These are phyloP conservation scores for Epichloe sibirici DNA, from an alignment of 2,329 filamentous ascomycete species.

Conservation along the genomic window DNA sequence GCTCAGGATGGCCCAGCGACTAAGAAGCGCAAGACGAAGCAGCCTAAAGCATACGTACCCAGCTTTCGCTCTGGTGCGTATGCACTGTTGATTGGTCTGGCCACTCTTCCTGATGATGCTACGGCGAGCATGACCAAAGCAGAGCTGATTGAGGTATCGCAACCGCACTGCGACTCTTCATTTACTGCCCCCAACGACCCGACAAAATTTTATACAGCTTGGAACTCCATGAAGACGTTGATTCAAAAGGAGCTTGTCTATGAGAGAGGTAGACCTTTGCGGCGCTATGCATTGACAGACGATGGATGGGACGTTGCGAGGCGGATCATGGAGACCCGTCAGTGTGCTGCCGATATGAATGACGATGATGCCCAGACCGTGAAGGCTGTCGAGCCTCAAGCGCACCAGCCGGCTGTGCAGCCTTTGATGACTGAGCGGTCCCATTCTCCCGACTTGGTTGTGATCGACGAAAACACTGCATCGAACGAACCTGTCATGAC, in stretches of 20 bases:
- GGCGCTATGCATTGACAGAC: slow-evolving; percentile 60
- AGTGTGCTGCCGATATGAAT: slow-evolving; percentile 19
- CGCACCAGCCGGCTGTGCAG: neutral
- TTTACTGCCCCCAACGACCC: slow-evolving; percentile 57
- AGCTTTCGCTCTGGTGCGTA: slow-evolving; percentile 61
- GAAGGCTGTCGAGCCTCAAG: neutral
- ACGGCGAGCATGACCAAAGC: slow-evolving; percentile 49
- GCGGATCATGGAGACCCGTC: slow-evolving; percentile 44
- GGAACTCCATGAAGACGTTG: slow-evolving; percentile 72
- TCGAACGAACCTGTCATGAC: neutral
- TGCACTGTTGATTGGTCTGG: slow-evolving; percentile 56
- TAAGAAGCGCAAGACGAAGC: slow-evolving; percentile 43
- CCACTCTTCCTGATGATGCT: slow-evolving; percentile 42
- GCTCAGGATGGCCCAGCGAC: slow-evolving; percentile 23
- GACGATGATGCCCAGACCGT: neutral
- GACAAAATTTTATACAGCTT: slow-evolving; percentile 64
- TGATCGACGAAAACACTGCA: neutral
- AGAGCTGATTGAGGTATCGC: slow-evolving; percentile 55
- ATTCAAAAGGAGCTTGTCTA: slow-evolving; percentile 61
- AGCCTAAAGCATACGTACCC: slow-evolving; percentile 59
- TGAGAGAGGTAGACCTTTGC: slow-evolving; percentile 54
- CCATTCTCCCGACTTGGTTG: slow-evolving; percentile 9
- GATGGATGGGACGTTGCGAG: slow-evolving; percentile 66
- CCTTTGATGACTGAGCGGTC: slow-evolving; percentile 3
- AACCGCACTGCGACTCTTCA: slow-evolving; percentile 60